Evolutionary conservation across 2,329 filamentous ascomycete genomes (phyloP), one percentile per base, ranked within the genome.

Genomic region (Ceratocystis eucalypticola): DNA sequence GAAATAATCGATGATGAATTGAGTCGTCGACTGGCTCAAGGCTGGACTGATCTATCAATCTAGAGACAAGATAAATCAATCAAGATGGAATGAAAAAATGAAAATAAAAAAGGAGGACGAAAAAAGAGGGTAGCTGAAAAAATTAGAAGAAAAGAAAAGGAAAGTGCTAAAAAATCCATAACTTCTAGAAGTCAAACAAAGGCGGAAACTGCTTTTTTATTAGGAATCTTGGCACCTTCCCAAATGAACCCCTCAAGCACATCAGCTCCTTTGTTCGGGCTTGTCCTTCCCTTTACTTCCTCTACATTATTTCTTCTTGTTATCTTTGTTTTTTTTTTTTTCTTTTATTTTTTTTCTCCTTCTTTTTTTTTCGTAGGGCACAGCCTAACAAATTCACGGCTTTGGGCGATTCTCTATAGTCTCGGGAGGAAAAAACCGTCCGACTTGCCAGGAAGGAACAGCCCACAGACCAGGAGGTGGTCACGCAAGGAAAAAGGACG

Each of bases 101-200:
- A 12, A 15, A 17, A 30, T 37, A 7, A 37, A 37, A 20, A 37
- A 59, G 7, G 15, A 15, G 10, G 25, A 5, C 1, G 17, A 20
- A 59, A 61, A 61, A 61, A 44, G 15, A 33, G 5, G n/a, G 20
- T 33, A 25, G n/a, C 20, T 44, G 20, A 30, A 48, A 62, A 62
- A 20, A 20, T 15, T 30, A 44, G 6, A 48, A 25, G 50, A 55
- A 57, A 41, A 8, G 17, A 59, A 15, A 65, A 41, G 46, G 46
- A 65, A 57, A 55, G 46, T 20, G 44, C 44, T 20, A 37, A 57
- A 57, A 48, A n/a, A n/a, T 59, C 28, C n/a, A 37, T 4, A 2
- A 20, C 55, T 33, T 59, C 55, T 59, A 33, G 55, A 59, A 59
- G 55, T 30, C 28, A 12, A 55, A 65, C 48, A 48, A 65, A 65